Evolutionary conservation across 1,284 basidiomycete genomes (phyloP), one percentile per base, ranked within the genome.

Genomic region (Pulveroboletus sp.): DNA sequence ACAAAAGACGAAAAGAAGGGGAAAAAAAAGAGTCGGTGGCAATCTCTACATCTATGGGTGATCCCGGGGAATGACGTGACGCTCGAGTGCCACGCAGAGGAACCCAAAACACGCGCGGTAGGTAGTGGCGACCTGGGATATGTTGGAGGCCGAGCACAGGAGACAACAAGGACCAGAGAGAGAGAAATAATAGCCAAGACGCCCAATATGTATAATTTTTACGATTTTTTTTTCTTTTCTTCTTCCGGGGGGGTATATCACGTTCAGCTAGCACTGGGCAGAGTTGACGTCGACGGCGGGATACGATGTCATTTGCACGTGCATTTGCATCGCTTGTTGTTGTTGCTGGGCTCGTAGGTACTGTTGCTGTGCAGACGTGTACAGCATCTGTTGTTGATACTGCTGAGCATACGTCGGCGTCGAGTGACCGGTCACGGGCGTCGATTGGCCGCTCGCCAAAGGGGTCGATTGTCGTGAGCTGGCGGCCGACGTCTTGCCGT

Each of bases 381-480:
- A 72, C 54, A 75, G 67, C 56, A 71, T 72, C 62, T 77, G 77
- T 40, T 73, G 68, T 54, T 74, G 72, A 53, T 75, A 74, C 38
- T 74, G 63, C 52, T 73, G 72, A 15, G 72, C 62, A 14, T 72
- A 72, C 11, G 59, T 64, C 44, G 68, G 65, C 9, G 68, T 68
- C 46, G 66, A 66, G 5, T 63, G 61, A 9, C 66, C 63, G 4
- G 55, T 66, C 2, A 72, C 68, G 25, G 70, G 71, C 0, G 72
- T 73, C 1, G 71, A 54, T 36, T 71, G 71, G 24, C 71, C 71
- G 45, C 71, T 74, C 7, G 66, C 55, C 3, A 69, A 25, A n/a
- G 70, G 72, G 0, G 70, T 71, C 25, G 71, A 73, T 49, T 74
- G 72, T 29, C 72, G 64, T 29, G 72, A 71, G 47, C 66, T 71